Evolutionary conservation across 176 grass and related monocot genomes (phyloP).

Genomic region (Phoenix dactylifera): DNA sequence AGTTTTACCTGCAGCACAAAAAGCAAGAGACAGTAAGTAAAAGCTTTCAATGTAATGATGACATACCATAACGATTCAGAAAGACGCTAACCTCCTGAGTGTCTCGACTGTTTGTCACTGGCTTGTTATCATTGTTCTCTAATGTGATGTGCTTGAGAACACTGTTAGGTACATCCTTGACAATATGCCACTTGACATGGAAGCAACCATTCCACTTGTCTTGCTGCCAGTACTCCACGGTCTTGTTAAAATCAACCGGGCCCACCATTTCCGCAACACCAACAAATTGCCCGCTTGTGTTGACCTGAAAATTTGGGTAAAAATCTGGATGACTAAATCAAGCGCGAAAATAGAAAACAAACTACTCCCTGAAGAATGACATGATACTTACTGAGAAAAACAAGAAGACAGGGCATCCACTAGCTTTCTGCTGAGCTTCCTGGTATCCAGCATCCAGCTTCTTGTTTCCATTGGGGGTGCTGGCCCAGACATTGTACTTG

Average conservation of each 20-base stretch:
- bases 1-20: slow-evolving; percentile 61
- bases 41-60: no score
- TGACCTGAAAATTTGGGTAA: background rate
- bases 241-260: no score
- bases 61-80: no score
- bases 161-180: no score
- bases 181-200: no score
- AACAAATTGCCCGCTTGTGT: no score
- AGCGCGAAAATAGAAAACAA: background rate
- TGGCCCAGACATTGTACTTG: slow-evolving; percentile 89
- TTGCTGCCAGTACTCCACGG: no score
- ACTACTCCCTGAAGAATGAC: background rate
- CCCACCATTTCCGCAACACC: no score
- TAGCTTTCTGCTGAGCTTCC: slow-evolving; percentile 64
- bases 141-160: no score
- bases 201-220: no score
- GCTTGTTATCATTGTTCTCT: no score
- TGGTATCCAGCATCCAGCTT: slow-evolving; percentile 78
- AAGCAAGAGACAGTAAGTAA: background rate
- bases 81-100: slow-evolving; percentile 18
- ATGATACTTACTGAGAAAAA: slow-evolving; percentile 80
- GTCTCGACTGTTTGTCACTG: no score
- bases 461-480: slow-evolving; percentile 98
- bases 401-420: slow-evolving; percentile 69
- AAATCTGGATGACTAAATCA: slow-evolving; percentile 1